Base-by-base conservation (phyloP, 2,329 filamentous ascomycete species). In the Colletotrichum liaoningense region DNA sequence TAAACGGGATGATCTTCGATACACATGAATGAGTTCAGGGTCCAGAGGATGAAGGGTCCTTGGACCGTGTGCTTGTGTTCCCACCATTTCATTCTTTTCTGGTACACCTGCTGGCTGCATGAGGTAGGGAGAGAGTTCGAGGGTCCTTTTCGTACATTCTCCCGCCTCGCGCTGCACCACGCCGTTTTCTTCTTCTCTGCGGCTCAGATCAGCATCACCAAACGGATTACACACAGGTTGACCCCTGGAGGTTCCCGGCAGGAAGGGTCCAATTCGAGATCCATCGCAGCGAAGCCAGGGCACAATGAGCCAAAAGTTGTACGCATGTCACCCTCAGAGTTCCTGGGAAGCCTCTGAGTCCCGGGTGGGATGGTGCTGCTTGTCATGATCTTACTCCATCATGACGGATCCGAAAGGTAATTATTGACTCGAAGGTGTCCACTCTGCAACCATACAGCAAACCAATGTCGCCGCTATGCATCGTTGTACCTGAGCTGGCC, bases 351-450 rank as follows among this genome's bases (percentile, higher is more conserved):
- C 60, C 24, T 24, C 24, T 14, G 5, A 26, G 11, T n/a, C 52
- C 24, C 22, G 5, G 55, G 55, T 33, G 22, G 54, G 26, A 22
- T 42, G 33, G 28, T 30, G 16, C 30, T 33, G 14, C 24, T 38
- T 63, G 30, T 49, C 33, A 26, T 63, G 46, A 28, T 49, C 30
- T 49, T 52, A 35, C 66, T 59, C 66, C 70, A 60, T 65, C 5
- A 73, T 70, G 70, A 73, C 67, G 70, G 70, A 49, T 30, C 46
- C 62, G 26, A 26, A 55, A 65, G 58, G 60, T 56, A 70, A 70
- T 42, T 30, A 26, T 57, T 56, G 24, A 49, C 42, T 46, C 22
- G 16, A 54, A 42, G 49, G 28, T 33, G n/a, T 12, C 62, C 62
- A 64, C 62, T 19, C 26, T 46, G 42, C 42, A 49, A 49, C 42